phyloP scores from a whole-genome alignment of 2,329 filamentous ascomycete species.

The Aspergillus tanneri region DNA sequence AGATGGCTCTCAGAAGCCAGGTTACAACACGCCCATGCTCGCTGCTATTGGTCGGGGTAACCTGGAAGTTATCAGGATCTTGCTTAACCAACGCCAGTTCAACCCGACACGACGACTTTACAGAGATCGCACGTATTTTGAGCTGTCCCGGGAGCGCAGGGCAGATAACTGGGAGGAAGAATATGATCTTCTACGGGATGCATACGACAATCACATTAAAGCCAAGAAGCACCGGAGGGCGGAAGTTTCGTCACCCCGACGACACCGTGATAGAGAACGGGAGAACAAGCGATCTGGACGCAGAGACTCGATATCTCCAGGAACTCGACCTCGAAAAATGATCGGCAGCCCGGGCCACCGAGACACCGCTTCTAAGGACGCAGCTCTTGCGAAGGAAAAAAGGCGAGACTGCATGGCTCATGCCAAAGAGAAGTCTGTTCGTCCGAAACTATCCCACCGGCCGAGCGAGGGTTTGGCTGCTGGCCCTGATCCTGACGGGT shows the following conservation, averaged over 20 bases:
- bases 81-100: constrained; percentile 75
- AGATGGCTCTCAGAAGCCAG: constrained; percentile 53
- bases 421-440: constrained; percentile 28
- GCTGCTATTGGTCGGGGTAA: constrained; percentile 89
- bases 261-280: constrained; percentile 41
- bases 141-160: constrained; percentile 77
- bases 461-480: constrained; percentile 26
- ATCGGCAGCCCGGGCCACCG: constrained; percentile 34
- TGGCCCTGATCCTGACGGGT: constrained; percentile 35
- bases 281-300: constrained; percentile 35
- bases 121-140: constrained; percentile 77
- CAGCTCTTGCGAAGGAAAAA: constrained; percentile 25
- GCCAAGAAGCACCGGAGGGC: constrained; percentile 35
- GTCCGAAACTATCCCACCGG: constrained; percentile 26
- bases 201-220: constrained; percentile 42
- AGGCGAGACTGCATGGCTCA: constrained; percentile 24
- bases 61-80: constrained; percentile 75
- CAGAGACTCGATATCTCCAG: constrained; percentile 43
- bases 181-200: constrained; percentile 73
- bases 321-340: constrained; percentile 32
- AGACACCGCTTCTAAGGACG: constrained; percentile 27
- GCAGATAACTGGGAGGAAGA: constrained; percentile 92
- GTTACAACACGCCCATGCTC: constrained; percentile 87
- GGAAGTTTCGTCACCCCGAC: constrained; percentile 40
- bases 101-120: constrained; percentile 74